Percentiles rank a stretch among this genome's conserved stretches.
These are phyloP conservation scores for Rhizophagus clarus DNA, from an alignment of 192 early-diverging fungal genomes.

Conservation along the genomic window DNA sequence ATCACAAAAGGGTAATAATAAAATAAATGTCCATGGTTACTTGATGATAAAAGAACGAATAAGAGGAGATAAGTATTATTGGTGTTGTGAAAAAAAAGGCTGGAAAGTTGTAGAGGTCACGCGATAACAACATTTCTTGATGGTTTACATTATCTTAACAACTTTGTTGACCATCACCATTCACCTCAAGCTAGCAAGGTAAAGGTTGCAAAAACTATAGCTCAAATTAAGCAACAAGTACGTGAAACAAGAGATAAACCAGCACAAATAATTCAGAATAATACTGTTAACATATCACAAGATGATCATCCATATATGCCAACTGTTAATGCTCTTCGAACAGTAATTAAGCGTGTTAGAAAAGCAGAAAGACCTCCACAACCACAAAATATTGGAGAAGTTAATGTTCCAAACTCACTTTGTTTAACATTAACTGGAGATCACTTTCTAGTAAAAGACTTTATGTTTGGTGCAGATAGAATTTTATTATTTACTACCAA, in stretches of 20 bases:
- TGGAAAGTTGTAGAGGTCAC: not conserved
- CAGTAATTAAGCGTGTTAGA: constrained; percentile 5
- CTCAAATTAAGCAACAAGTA: not conserved
- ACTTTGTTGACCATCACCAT: not conserved
- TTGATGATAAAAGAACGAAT: too few species aligned
- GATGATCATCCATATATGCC: not conserved
- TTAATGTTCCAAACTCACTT: too few species aligned
- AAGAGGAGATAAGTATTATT: not conserved
- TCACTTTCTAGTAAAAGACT: too few species aligned
- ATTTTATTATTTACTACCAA: too few species aligned
- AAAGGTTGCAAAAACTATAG: not conserved
- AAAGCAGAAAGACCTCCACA: not conserved
- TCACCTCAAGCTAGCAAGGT: not conserved
- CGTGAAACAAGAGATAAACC: not conserved
- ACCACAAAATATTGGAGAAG: not conserved
- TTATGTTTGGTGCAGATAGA: too few species aligned
- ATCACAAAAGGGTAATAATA: too few species aligned
- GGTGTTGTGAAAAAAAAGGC: constrained; percentile 14
- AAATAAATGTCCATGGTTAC: too few species aligned
- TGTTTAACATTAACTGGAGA: too few species aligned
- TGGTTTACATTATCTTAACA: constrained; percentile 4
- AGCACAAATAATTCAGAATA: constrained; percentile 15
- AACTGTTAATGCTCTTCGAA: not conserved
- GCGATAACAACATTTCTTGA: not conserved
- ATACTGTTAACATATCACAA: not conserved